Percentiles rank a stretch among this genome's conserved stretches.
These are phyloP conservation scores for Amylocarpus encephaloides DNA, from an alignment of 2,329 filamentous ascomycete species.

Conservation along the genomic window DNA sequence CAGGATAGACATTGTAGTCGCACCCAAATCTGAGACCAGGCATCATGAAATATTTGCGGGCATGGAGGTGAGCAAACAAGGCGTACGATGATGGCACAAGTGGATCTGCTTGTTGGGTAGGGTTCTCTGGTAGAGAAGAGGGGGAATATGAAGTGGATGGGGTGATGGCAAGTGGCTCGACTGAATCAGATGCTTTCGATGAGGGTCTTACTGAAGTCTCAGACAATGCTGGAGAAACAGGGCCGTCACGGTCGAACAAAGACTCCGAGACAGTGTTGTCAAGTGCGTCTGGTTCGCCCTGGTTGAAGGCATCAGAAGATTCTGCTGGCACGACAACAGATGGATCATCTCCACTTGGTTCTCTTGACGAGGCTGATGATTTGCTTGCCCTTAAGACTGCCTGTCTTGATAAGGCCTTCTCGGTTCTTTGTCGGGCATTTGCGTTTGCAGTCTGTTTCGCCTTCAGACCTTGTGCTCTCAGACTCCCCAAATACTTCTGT, in stretches of 20 bases:
- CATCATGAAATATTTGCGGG: slow-evolving; percentile 75
- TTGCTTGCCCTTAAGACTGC: slow-evolving; percentile 21
- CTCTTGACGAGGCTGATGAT: slow-evolving; percentile 2
- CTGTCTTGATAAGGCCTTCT: slow-evolving; percentile 24
- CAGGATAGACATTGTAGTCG: slow-evolving; percentile 90
- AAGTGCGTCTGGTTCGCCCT: too few species aligned
- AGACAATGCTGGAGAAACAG: slow-evolving; percentile 32
- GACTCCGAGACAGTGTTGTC: slow-evolving; percentile 1
- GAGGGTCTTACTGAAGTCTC: slow-evolving; percentile 12
- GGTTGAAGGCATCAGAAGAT: slow-evolving; percentile 6
- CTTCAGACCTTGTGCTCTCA: slow-evolving; percentile 38
- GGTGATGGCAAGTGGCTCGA: slow-evolving; percentile 33
- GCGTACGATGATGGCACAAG: slow-evolving; percentile 54
- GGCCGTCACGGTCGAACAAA: slow-evolving; percentile 25
- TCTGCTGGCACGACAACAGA: not conserved
- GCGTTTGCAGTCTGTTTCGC: slow-evolving; percentile 36
- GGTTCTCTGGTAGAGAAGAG: slow-evolving; percentile 26
- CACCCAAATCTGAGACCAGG: slow-evolving; percentile 92
- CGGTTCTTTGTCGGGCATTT: slow-evolving; percentile 19
- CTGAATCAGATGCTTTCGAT: not conserved
- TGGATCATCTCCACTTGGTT: slow-evolving; percentile 3
- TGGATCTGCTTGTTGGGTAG: slow-evolving; percentile 29
- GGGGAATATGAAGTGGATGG: slow-evolving; percentile 40
- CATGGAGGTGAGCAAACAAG: slow-evolving; percentile 74
- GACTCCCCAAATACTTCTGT: slow-evolving; percentile 57